phyloP scores from a whole-genome alignment of 2,329 filamentous ascomycete species.

The Blumeria graminis region DNA sequence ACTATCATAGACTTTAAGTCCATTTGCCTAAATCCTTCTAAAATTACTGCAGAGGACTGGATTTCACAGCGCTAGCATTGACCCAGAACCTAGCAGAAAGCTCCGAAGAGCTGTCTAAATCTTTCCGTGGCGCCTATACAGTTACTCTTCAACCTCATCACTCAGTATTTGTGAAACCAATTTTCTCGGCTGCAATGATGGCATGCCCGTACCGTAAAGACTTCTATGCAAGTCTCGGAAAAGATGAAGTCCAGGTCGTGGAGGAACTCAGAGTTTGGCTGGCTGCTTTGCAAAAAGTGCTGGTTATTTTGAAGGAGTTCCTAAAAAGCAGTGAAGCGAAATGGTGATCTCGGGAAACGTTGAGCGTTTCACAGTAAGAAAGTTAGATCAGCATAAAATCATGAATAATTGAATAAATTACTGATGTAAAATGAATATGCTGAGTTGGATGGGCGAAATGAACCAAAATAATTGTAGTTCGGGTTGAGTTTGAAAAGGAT shows the following conservation, averaged over 20 bases:
- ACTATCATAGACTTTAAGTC: no score
- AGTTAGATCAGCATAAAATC: no score
- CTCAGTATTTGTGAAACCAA: conserved; percentile 66
- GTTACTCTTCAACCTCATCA: conserved; percentile 81
- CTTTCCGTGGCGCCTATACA: conserved; percentile 70
- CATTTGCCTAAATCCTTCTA: background rate
- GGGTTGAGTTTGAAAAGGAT: no score
- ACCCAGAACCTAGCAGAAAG: conserved; percentile 47
- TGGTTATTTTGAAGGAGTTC: conserved; percentile 50
- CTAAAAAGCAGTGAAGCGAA: conserved; percentile 25
- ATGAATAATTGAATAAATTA: no score
- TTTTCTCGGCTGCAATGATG: conserved; percentile 83
- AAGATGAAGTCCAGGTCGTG: conserved; percentile 35
- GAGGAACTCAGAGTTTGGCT: conserved; percentile 48
- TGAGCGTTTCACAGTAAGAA: background rate
- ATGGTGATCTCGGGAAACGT: conserved; percentile 11
- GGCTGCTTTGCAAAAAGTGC: conserved; percentile 49
- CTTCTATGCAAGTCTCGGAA: conserved; percentile 74
- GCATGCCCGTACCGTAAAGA: conserved; percentile 82
- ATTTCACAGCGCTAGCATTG: conserved; percentile 77
- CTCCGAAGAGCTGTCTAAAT: conserved; percentile 53
- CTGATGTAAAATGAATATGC: no score
- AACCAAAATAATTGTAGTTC: no score
- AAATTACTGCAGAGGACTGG: conserved; percentile 41
- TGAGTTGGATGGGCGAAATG: no score